phyloP scores from a whole-genome alignment of 495 filamentous ascomycete genomes.

The Lasiosphaeria miniovina region DNA sequence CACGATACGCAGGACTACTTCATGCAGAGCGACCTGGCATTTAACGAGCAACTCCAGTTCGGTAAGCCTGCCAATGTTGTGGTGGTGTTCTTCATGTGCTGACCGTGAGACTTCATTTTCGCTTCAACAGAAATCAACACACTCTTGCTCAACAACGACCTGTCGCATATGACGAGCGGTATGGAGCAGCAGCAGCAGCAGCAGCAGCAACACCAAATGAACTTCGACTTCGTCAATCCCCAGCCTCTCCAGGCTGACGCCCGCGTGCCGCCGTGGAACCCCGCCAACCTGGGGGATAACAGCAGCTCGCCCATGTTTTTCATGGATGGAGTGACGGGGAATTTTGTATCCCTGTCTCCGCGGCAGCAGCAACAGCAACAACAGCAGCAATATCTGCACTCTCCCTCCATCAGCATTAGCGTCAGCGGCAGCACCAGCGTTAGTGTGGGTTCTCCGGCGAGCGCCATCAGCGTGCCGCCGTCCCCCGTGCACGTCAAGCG shows the following conservation, averaged over 20 bases:
- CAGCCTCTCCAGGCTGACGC: conserved; percentile 28
- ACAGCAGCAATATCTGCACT: conserved; percentile 7
- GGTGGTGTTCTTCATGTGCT: not conserved
- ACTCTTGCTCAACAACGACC: conserved; percentile 9
- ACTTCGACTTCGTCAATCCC: conserved; percentile 32
- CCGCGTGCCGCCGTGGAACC: conserved; percentile 40
- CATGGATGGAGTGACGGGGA: conserved; percentile 34
- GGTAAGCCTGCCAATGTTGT: not conserved
- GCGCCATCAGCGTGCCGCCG: conserved; percentile 25
- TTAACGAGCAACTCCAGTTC: not conserved
- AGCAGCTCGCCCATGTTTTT: conserved; percentile 31
- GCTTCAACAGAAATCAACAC: conserved; percentile 11
- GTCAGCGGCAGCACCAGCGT: not conserved
- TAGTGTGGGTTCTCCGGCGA: conserved; percentile 21
- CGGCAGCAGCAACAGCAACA: conserved; percentile 20
- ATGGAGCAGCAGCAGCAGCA: conserved; percentile 6
- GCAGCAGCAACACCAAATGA: conserved; percentile 17
- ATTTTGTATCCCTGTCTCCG: conserved; percentile 32
- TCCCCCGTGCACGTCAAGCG: conserved; percentile 31
- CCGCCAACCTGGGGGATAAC: conserved; percentile 30
- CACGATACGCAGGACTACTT: not conserved
- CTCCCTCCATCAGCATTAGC: conserved; percentile 18
- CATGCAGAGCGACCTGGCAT: not conserved
- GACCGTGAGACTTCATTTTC: not conserved
- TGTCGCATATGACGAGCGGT: not conserved